Percentiles rank a stretch among this genome's conserved stretches.
Conservation (phyloP, 2,329 filamentous ascomycete genomes). For the Trichoderma harzianum region DNA sequence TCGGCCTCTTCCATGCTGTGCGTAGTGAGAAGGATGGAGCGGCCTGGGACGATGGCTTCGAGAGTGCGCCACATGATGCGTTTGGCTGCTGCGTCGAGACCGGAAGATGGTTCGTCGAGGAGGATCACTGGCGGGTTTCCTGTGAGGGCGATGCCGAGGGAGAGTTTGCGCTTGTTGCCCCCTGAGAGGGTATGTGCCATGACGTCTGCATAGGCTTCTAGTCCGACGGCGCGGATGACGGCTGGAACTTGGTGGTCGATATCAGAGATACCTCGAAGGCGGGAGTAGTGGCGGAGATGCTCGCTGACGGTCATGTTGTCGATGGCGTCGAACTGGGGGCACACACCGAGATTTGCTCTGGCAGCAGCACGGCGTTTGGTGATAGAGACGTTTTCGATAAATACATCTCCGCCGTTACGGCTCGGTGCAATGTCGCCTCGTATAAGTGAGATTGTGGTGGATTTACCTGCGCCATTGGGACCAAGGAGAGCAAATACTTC, state of each 20-base stretch:
- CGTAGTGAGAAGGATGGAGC: conserved; percentile 69
- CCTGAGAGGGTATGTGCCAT: conserved; percentile 68
- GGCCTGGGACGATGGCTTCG: conserved; percentile 59
- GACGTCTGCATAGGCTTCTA: conserved; percentile 57
- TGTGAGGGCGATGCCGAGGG: conserved; percentile 69
- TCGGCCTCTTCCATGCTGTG: conserved; percentile 82
- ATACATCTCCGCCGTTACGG: conserved; percentile 55
- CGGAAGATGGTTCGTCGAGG: conserved; percentile 70
- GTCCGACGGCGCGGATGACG: conserved; percentile 63
- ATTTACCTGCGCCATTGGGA: conserved; percentile 75
- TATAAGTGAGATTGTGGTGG: conserved; percentile 67
- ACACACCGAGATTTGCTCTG: conserved; percentile 64
- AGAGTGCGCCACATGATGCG: conserved; percentile 74
- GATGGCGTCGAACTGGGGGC: conserved; percentile 70
- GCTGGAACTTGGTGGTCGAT: conserved; percentile 59
- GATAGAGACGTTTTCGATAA: conserved; percentile 65
- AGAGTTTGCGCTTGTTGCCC: conserved; percentile 74
- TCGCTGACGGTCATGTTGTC: conserved; percentile 72
- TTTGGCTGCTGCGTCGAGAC: conserved; percentile 72
- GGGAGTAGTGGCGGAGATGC: conserved; percentile 70
- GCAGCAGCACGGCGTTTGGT: conserved; percentile 60
- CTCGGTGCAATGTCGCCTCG: conserved; percentile 68
- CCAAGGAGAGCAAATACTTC: conserved; percentile 74
- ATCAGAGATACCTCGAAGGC: conserved; percentile 62
- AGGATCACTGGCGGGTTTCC: conserved; percentile 71